A percentile compares a stretch with the other conserved stretches of the same genome.
Evolutionary conservation across 2,329 filamentous ascomycete species (phyloP).

Genomic region (Nannizzia gypsea): DNA sequence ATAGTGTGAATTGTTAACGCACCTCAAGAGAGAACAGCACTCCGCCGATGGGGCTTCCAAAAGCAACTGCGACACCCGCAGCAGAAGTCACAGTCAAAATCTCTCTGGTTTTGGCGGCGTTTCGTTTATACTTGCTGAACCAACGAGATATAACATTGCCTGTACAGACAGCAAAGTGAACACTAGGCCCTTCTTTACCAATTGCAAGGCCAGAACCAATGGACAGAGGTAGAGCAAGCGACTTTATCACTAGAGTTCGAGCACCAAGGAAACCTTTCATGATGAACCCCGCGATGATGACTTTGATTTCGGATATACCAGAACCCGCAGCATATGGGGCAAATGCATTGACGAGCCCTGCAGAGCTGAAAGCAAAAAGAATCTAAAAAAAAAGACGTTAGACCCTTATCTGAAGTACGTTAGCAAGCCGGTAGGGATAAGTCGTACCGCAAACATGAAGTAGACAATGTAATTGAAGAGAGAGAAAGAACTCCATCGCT

Average conservation of each 20-base stretch:
- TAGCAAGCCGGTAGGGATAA: background rate
- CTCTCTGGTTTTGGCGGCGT: conserved; percentile 87
- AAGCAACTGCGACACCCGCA: conserved; percentile 89
- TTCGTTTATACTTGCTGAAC: conserved; percentile 83
- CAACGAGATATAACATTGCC: conserved; percentile 91
- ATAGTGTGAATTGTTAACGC: conserved; percentile 7
- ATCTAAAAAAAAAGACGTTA: conserved; percentile 37
- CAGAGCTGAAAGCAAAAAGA: conserved; percentile 69
- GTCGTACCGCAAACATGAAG: conserved; percentile 63
- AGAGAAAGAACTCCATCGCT: conserved; percentile 68
- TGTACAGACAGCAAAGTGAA: conserved; percentile 97
- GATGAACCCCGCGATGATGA: conserved; percentile 95
- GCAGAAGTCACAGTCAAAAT: conserved; percentile 90
- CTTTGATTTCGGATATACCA: conserved; percentile 98
- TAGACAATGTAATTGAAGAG: conserved; percentile 80
- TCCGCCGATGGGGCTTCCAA: conserved; percentile 92
- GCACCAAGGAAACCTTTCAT: conserved; percentile 96
- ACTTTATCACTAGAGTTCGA: conserved; percentile 90
- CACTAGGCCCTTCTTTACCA: conserved; percentile 92
- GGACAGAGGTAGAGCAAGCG: conserved; percentile 74
- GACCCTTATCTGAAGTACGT: background rate
- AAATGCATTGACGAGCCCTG: conserved; percentile 75
- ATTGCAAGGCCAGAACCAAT: conserved; percentile 92
- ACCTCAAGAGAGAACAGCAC: conserved; percentile 87
- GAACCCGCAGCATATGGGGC: conserved; percentile 93